phyloP scores from a whole-genome alignment of 805 yeast species.

The Candida incommunis region DNA sequence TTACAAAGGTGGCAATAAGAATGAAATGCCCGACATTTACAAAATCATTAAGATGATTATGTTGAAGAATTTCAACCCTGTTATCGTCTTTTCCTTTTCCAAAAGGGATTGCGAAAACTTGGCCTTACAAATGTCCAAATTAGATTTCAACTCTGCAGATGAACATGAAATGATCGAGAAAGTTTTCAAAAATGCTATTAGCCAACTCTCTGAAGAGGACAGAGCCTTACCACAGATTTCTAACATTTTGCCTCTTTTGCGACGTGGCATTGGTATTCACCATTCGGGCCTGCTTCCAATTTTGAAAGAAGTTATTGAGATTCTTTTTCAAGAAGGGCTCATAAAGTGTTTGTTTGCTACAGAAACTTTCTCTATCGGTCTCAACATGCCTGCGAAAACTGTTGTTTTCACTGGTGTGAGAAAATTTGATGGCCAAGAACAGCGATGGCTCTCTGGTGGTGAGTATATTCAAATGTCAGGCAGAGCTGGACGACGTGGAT shows the following conservation, averaged over 20 bases:
- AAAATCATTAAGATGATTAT: slow-evolving; percentile 97
- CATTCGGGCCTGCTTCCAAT: slow-evolving; percentile 94
- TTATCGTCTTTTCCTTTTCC: slow-evolving; percentile 94
- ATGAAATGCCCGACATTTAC: slow-evolving; percentile 81
- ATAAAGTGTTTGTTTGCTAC: slow-evolving; percentile 93
- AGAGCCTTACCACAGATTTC: slow-evolving; percentile 89
- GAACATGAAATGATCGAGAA: slow-evolving; percentile 85
- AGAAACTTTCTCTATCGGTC: slow-evolving; percentile 95
- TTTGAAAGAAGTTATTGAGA: slow-evolving; percentile 87
- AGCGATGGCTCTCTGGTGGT: slow-evolving; percentile 99
- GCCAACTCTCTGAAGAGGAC: slow-evolving; percentile 77
- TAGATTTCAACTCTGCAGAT: slow-evolving; percentile 87
- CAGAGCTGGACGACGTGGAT: slow-evolving; percentile 98
- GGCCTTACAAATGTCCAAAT: slow-evolving; percentile 89
- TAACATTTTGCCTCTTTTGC: slow-evolving; percentile 73
- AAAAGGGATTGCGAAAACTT: slow-evolving; percentile 92
- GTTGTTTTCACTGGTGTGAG: slow-evolving; percentile 96
- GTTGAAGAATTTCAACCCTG: slow-evolving; percentile 93
- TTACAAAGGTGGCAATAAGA: slow-evolving; percentile 74
- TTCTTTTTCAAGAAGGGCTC: slow-evolving; percentile 91
- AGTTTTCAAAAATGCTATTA: slow-evolving; percentile 82
- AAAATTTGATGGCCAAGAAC: slow-evolving; percentile 95
- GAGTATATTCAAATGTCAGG: slow-evolving; percentile 99
- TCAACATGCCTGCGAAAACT: slow-evolving; percentile 98
- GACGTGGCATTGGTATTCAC: slow-evolving; percentile 96